phyloP scores from a whole-genome alignment of 1,284 basidiomycete species.

The Puccinia hordei region DNA sequence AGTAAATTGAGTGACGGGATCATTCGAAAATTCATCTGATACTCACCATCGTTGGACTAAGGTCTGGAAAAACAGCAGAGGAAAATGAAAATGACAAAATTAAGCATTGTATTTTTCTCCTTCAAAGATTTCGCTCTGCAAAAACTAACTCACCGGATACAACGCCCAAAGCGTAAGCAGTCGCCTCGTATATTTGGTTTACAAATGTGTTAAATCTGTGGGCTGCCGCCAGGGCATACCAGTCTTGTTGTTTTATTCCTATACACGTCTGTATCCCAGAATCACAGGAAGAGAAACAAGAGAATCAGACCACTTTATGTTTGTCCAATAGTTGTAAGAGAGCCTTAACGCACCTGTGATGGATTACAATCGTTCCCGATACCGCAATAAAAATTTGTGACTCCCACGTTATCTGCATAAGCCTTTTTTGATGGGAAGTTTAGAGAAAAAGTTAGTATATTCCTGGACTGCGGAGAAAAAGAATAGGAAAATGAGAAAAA shows the following conservation, averaged over 20 bases:
- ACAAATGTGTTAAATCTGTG: slow-evolving; percentile 44
- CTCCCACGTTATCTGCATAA: slow-evolving; percentile 37
- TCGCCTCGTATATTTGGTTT: slow-evolving; percentile 49
- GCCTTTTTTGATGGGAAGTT: not conserved
- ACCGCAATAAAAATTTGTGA: slow-evolving; percentile 46
- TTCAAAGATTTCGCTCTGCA: not conserved
- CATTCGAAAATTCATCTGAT: not conserved
- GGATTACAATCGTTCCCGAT: slow-evolving; percentile 43
- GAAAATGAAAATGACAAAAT: not conserved
- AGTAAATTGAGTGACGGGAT: too few species aligned
- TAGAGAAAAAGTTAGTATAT: not conserved
- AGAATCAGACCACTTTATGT: not conserved
- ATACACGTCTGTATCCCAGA: slow-evolving; percentile 15
- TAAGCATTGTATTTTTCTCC: not conserved
- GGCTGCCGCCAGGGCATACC: slow-evolving; percentile 43
- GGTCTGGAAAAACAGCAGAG: slow-evolving; percentile 11
- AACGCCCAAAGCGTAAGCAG: slow-evolving; percentile 43
- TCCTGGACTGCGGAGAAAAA: not conserved
- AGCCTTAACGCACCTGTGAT: slow-evolving; percentile 24
- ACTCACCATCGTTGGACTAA: slow-evolving; percentile 46
- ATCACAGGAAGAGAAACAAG: slow-evolving; percentile 8
- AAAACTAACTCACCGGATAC: slow-evolving; percentile 35
- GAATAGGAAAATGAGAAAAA: not conserved
- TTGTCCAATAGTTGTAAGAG: not conserved
- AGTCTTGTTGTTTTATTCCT: slow-evolving; percentile 33